Base-by-base conservation (phyloP, 495 filamentous ascomycete genomes). In the Penicillium manginii region DNA sequence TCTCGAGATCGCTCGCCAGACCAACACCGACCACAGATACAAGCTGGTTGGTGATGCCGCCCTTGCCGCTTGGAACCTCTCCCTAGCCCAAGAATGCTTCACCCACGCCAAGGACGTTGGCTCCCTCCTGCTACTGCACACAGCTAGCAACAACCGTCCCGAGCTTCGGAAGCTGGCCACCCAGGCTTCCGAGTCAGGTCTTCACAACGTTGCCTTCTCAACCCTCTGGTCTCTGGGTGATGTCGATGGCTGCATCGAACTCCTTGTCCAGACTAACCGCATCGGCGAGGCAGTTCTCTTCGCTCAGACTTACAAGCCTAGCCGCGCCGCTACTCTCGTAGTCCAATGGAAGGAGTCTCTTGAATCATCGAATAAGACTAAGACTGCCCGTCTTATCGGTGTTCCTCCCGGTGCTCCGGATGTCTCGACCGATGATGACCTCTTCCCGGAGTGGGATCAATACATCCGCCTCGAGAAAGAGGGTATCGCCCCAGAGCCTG, bases 371-470 rank as follows among this genome's bases (percentile, higher is more conserved):
- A 92, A 92, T 66, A 96, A 94, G 80, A 84, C 84, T 15, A 92
- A 93, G 61, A 87, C 97, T 5, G 83, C 86, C 12, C 86, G 91
- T 71, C 83, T 90, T 58, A 82, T 98, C 53, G 94, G 89, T 57
- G 80, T 93, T n/a, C 94, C 94, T 0, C 85, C 85, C 2, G 78
- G 73, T 51, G 80, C 67, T 4, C 80, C 78, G 2, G 78, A 74
- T 17, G 51, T 62, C n/a, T 81, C 79, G 6, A 88, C 92, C 45
- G 94, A 98, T 64, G 90, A 88, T 47, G 94, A 96, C 40, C 78
- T 98, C 52, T 98, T 97, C 78, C 93, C 93, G 0, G 91, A 96
- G 64, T 98, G 93, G 93, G 90, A 94, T 0, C 91, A 93, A 71
- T 97, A 88, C 77, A 68, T 97, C 63, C 83, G 78, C 65, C 65